Base-by-base conservation (phyloP, 2,329 filamentous ascomycete species). In the Aspergillus niger region DNA sequence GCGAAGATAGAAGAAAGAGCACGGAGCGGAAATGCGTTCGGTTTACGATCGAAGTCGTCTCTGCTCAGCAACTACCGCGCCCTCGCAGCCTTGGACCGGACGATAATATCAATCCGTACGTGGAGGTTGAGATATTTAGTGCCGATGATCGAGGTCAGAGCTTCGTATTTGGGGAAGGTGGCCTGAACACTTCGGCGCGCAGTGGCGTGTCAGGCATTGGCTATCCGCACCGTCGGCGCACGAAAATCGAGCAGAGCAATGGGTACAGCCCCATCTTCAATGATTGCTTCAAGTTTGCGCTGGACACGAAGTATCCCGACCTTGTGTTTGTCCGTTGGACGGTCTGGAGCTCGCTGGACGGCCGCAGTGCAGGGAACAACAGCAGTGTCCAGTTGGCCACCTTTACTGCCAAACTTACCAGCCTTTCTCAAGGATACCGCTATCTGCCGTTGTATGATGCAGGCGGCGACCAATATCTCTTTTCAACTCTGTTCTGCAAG, bases 271-370 rank as follows among this genome's bases (percentile, higher is more conserved):
- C 95, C 1, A 83, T 89, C 58, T 99, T 96, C 76, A 87, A 93
- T 68, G 87, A 91, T 67, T 85, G 86, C 60, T 91, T 94, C 77
- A 86, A 86, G 63, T 89, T 97, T 76, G 89, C 87, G 58, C 83
- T 97, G 24, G 92, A 92, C 51, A 98, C 95, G n/a, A 96, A 96
- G 72, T 93, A 94, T 72, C 93, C 94, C 0, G 92, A 95, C 69
- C 83, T 99, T 30, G 90, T 98, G 60, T 98, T 98, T 76, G 88
- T 99, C 55, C 90, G 92, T 49, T 97, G 92, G 86, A 93, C 89
- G 24, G 92, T 98, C 58, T 94, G 91, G 83, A 90, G 95, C 67
- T 93, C 92, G 1, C 83, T 86, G 61, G 91, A 94, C 72, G 91
- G 91, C 44, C 85, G 88, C 68, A 89, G 81, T 66, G 85, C 86